These are phyloP conservation scores for Misopates orontium DNA, from an alignment of 257 asterid genomes.

Conservation along the genomic window DNA sequence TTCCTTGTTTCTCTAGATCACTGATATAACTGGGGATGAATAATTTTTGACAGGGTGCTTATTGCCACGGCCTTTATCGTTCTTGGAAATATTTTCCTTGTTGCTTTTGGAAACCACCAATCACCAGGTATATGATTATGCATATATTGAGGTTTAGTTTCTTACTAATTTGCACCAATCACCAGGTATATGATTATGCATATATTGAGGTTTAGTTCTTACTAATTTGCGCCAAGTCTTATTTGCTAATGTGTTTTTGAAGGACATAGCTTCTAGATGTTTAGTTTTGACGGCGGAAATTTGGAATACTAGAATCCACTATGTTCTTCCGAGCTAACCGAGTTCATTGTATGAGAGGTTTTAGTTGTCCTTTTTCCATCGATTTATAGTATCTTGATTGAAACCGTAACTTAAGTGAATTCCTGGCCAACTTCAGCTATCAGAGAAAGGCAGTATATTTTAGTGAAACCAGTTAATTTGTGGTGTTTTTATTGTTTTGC, in stretches of 20 bases:
- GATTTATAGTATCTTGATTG: background rate
- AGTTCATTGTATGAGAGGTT: constrained; percentile 4
- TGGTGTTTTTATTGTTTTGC: too few relatives aligned
- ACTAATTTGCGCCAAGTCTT: constrained; percentile 6
- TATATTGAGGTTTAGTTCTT: constrained; percentile 19
- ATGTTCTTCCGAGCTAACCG: background rate
- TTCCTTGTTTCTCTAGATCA: background rate
- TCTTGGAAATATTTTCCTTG: constrained; percentile 93
- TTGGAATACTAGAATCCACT: background rate
- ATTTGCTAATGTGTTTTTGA: constrained; percentile 1
- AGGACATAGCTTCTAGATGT: constrained; percentile 16
- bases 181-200: constrained; percentile 64
- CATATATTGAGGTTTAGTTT: constrained; percentile 16
- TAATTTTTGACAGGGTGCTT: constrained; percentile 62
- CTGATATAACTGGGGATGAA: constrained; percentile 13
- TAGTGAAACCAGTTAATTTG: background rate
- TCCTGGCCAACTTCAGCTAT: background rate
- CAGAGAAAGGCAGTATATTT: background rate
- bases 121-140: constrained; percentile 76
- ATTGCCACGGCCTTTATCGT: constrained; percentile 94
- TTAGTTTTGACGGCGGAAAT: constrained; percentile 2
- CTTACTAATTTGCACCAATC: constrained; percentile 63
- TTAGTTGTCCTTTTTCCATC: background rate
- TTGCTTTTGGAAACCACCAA: constrained; percentile 98
- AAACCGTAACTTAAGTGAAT: background rate